Evolutionary conservation across 768 basidiomycete genomes (phyloP), one percentile per base, ranked within the genome.

Genomic region (Boletales sp.): DNA sequence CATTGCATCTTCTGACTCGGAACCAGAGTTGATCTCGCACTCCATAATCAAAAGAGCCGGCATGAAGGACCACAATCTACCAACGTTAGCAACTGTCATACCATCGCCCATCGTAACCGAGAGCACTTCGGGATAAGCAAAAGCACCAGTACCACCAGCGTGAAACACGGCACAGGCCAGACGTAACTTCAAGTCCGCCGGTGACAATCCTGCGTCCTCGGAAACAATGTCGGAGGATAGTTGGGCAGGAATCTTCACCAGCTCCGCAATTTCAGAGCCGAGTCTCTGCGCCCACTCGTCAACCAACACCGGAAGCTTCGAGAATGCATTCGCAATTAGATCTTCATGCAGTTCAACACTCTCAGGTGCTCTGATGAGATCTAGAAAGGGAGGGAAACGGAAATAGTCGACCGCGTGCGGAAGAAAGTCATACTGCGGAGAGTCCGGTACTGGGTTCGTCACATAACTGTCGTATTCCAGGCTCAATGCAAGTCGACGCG

Each of bases 391-490:
- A 34, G 61, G 38, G 18, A 59, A 45, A 2, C 43, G 41, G n/a
- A 39, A 14, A 30, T 59, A 27, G 31, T 61, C 54, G 12, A 18
- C 49, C 18, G 50, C 47, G 24, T 59, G 57, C n/a, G 60, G 60
- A 9, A 59, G 50, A 15, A 59, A 35, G 18, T 45, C 47, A 17
- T 45, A 35, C 8, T 19, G 30, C 10, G 32, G 53, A 12, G 46
- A 21, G 40, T 49, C 45, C 5, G 47, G 39, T 19, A 47, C 40
- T 24, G 53, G 42, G 18, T 21, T 11, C 15, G 17, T 56, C 35
- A 56, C 45, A 18, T 53, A 61, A 39, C 13, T 45, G 31, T 14
- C 10, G 39, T 62, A 62, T 43, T 47, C 48, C 1, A 13, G 11
- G 8, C 40, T 27, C 10, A 61, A 34, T 6, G 4, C 41, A 15